Evolutionary conservation across 2,329 filamentous ascomycete genomes (phyloP).

Genomic region (Neofusicoccum sp.): DNA sequence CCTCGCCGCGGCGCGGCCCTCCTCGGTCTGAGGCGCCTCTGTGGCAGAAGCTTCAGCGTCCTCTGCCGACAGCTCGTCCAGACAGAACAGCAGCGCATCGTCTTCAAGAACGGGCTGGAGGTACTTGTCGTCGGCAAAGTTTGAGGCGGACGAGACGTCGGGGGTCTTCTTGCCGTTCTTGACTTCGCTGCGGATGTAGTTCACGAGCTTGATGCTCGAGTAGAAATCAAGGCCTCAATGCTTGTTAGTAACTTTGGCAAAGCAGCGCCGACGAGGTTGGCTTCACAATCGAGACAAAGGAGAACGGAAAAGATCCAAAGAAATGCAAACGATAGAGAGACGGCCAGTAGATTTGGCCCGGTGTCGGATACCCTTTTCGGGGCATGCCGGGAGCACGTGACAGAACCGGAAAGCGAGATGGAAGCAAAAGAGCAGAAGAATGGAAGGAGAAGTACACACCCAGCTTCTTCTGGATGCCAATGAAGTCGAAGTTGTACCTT

Average conservation of each 20-base stretch:
- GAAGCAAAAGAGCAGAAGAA: neutral
- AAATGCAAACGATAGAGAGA: neutral
- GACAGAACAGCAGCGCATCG: constrained; percentile 80
- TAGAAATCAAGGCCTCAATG: constrained; percentile 44
- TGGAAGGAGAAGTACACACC: constrained; percentile 29
- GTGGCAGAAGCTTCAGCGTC: neutral
- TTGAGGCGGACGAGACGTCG: constrained; percentile 57
- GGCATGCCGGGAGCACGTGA: constrained; percentile 1
- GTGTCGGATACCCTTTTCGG: neutral
- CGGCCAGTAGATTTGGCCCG: neutral
- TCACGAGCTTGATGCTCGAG: constrained; percentile 46
- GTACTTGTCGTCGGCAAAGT: constrained; percentile 75
- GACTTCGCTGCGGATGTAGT: constrained; percentile 48
- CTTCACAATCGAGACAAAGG: too few relatives aligned
- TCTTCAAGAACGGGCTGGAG: constrained; percentile 84
- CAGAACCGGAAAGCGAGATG: neutral
- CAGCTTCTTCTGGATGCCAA: constrained; percentile 31
- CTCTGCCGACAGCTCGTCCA: constrained; percentile 66
- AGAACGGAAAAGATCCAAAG: too few relatives aligned
- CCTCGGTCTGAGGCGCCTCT: constrained; percentile 24
- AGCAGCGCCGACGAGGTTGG: too few relatives aligned
- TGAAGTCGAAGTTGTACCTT: constrained; percentile 42
- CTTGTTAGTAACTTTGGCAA: neutral
- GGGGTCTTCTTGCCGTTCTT: constrained; percentile 43
- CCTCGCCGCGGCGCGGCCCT: constrained; percentile 4